Percentiles rank a stretch among this genome's conserved stretches.
Evolutionary conservation across 2,329 filamentous ascomycete species (phyloP).

Genomic region (Aspergillus hiratsukae): DNA sequence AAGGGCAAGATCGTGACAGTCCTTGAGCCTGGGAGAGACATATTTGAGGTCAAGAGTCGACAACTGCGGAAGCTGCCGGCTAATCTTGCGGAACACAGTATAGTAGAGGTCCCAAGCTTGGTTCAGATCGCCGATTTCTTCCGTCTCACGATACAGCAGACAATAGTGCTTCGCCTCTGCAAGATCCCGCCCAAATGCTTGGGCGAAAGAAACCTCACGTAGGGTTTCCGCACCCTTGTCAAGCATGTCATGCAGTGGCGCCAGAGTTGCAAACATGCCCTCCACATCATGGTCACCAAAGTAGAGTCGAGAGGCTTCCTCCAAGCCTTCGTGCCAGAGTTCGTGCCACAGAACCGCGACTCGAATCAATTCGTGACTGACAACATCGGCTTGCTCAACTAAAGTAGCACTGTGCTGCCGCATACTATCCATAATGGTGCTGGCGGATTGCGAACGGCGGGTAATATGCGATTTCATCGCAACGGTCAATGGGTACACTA

Average conservation of each 20-base stretch:
- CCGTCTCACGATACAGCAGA: conserved; percentile 80
- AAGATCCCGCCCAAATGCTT: conserved; percentile 93
- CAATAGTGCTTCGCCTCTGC: conserved; percentile 96
- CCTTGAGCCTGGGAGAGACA: conserved; percentile 88
- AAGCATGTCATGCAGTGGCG: conserved; percentile 85
- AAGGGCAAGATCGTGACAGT: conserved; percentile 78
- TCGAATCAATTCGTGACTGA: conserved; percentile 93
- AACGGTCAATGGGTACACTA: conserved; percentile 95
- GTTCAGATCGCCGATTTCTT: conserved; percentile 90
- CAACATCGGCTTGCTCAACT: conserved; percentile 90
- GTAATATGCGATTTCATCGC: conserved; percentile 94
- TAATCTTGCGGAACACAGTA: conserved; percentile 94
- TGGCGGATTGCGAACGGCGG: conserved; percentile 79
- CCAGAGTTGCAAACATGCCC: conserved; percentile 90
- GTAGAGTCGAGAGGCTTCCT: conserved; percentile 93
- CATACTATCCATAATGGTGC: conserved; percentile 97
- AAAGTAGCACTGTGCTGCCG: conserved; percentile 86
- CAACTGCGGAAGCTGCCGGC: conserved; percentile 85
- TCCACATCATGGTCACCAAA: conserved; percentile 97
- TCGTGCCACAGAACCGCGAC: conserved; percentile 98
- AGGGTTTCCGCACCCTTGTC: conserved; percentile 90
- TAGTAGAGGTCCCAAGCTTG: conserved; percentile 99
- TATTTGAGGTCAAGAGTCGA: conserved; percentile 92
- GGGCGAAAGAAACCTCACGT: conserved; percentile 92
- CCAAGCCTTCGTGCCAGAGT: conserved; percentile 95